Base-by-base conservation (phyloP, 371 early-diverging fungal genomes). In the Mortierella sp. region DNA sequence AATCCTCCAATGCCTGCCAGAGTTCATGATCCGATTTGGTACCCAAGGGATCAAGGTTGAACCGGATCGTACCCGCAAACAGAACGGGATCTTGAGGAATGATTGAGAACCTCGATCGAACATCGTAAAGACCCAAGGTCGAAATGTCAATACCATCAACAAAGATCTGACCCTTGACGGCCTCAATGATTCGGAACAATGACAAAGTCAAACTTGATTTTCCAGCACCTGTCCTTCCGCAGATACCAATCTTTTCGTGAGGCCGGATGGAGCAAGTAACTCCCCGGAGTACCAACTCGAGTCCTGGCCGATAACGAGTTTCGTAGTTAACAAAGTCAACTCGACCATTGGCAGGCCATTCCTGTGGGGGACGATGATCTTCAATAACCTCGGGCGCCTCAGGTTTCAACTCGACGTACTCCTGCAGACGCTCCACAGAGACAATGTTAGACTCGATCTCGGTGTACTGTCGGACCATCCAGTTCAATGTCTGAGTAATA, bases 51-150 rank as follows among this genome's bases (percentile, higher is more conserved):
- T 97, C 97, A 68, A 95, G 80, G 75, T 91, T 93, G 25, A 84
- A 83, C 23, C 88, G 79, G 11, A 88, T 61, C 1, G 83, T 86
- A 55, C 81, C 96, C 23, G 90, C 87, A 86, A 96, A 98, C 48
- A 98, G 79, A n/a, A 95, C 92, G 5, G 97, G 96, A 65, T 97
- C 98, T 83, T 98, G 98, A 19, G 98, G 97, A 74, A 98, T 96
- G 64, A 98, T 96, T 1, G 95, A 89, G 52, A 92, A 82, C 6
- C 89, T 88, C 45, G 91, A 91, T 58, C 94, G 85, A 58, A 97
- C 84, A 75, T 95, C 93, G 70, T 87, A 86, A 23, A 97, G 82
- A 5, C 94, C 93, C 9, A 97, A 75, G 14, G 81, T 83, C 4
- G 93, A 76, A 44, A 97, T 96, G 75, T 96, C 93, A 2, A 94